Evolutionary conservation across 192 early-diverging fungal species (phyloP), one percentile per base, ranked within the genome.

Genomic region (Coemansia sp.): DNA sequence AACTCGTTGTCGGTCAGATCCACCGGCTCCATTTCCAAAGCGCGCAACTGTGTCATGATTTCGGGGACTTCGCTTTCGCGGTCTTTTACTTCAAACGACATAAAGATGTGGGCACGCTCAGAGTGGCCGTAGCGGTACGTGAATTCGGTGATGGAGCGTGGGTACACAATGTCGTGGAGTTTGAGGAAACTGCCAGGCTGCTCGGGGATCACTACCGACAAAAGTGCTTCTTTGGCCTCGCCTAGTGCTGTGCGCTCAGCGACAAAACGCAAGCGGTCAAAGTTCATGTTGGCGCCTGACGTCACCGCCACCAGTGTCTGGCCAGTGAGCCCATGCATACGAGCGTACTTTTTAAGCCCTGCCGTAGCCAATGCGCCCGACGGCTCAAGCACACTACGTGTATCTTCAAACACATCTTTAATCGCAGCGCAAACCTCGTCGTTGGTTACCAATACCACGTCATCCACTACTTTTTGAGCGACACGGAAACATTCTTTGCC

Each of bases 261-360:
- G 1, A 99, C 94, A 65, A 97, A 98, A 43, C 94, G 87, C n/a
- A 99, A 83, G 1, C 95, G 89, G 71, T 96, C 94, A 87, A 98
- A 99, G 74, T 99, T 96, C 88, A 98, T 97, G 82, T 99, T 99
- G 41, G 97, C 97, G 14, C 97, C 97, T 14, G 89, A 92, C 26
- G 89, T 85, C 56, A 96, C 83, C 6, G 91, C 87, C 18, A 99
- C 87, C 59, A 88, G 88, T 14, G 80, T 87, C 43, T 78, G 69
- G 53, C 83, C 86, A 4, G 71, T 52, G 23, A 75, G 52, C 43
- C 84, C 87, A 4, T 85, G 62, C n/a, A 62, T 22, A 24, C 81
- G 68, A 12, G 92, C 74, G 66, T 92, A 97, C 56, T 90, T 89
- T 66, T 97, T 98, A 38, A 86, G 76, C 1, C 94, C 97, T 2